Conservation (phyloP, 2,329 filamentous ascomycete species). For the Pseudomassariella vexata region DNA sequence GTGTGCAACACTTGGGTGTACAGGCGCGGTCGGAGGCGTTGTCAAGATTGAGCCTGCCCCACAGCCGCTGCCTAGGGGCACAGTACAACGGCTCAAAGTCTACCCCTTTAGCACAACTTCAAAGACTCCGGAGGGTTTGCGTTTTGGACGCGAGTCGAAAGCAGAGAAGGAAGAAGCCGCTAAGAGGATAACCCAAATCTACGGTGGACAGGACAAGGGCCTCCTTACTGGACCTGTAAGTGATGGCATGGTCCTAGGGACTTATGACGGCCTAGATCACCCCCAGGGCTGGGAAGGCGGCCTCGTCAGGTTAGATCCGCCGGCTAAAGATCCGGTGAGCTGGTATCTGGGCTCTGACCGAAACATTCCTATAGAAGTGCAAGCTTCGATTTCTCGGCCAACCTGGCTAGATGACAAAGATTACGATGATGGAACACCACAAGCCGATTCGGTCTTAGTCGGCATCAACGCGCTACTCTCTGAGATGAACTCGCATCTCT, state of each 20-base stretch:
- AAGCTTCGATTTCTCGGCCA: conserved; percentile 64
- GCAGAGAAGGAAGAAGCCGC: conserved; percentile 73
- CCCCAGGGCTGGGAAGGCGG: conserved; percentile 74
- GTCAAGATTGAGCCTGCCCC: conserved; percentile 82
- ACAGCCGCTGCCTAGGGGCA: conserved; percentile 59
- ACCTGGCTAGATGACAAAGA: conserved; percentile 42
- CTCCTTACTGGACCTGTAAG: conserved; percentile 81
- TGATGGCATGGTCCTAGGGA: conserved; percentile 73
- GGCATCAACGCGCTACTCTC: conserved; percentile 75
- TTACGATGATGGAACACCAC: conserved; percentile 48
- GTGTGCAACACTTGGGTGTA: conserved; percentile 65
- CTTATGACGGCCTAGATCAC: conserved; percentile 46
- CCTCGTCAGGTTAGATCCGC: conserved; percentile 70
- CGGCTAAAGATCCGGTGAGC: conserved; percentile 42
- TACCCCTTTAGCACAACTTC: conserved; percentile 64
- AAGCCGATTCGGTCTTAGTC: conserved; percentile 59
- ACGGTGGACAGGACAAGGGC: conserved; percentile 52
- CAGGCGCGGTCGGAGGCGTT: conserved; percentile 76
- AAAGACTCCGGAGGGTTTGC: conserved; percentile 61
- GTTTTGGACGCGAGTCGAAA: conserved; percentile 83
- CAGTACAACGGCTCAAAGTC: conserved; percentile 64
- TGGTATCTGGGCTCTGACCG: conserved; percentile 79
- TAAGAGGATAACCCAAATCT: conserved; percentile 66
- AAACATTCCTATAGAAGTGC: conserved; percentile 69
- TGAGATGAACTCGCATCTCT: conserved; percentile 69